Evolutionary conservation across 148 eudicot species (phyloP).

Genomic region (Rhododendron williamsianum): DNA sequence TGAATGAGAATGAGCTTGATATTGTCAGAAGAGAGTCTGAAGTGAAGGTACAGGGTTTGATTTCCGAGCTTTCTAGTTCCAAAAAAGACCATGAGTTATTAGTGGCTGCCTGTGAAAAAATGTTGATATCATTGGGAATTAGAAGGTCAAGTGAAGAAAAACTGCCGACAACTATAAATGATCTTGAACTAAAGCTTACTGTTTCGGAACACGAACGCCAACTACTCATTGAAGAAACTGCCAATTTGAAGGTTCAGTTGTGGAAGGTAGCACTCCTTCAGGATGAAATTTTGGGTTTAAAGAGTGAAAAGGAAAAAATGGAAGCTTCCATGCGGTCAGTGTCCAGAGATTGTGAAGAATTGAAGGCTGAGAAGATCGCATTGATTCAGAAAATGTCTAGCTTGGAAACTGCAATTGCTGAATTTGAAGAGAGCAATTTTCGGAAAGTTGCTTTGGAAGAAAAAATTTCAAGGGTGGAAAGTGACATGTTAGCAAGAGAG

Average conservation of each 20-base stretch:
- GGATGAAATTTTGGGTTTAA: conserved; percentile 49
- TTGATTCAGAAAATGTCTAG: conserved; percentile 41
- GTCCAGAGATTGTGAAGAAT: conserved; percentile 37
- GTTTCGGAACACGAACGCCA: conserved; percentile 57
- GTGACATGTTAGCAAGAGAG: conserved; percentile 50
- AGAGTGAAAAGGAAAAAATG: conserved; percentile 46
- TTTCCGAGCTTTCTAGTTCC: conserved; percentile 38
- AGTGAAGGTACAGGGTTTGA: conserved; percentile 42
- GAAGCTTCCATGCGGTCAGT: conserved; percentile 42
- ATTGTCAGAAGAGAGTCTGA: conserved; percentile 40
- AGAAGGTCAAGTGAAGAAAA: conserved; percentile 52
- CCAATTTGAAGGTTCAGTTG: conserved; percentile 54
- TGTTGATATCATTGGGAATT: conserved; percentile 33
- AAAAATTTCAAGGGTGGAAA: conserved; percentile 55
- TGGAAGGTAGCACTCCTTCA: conserved; percentile 47
- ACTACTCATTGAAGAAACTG: conserved; percentile 54
- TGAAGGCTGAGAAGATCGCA: conserved; percentile 50
- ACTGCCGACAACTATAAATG: conserved; percentile 32
- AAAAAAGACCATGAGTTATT: conserved; percentile 42
- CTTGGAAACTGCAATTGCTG: conserved; percentile 44
- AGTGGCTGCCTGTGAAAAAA: conserved; percentile 49
- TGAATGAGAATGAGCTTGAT: conserved; percentile 38
- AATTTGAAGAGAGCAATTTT: conserved; percentile 57
- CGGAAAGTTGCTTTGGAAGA: conserved; percentile 46
- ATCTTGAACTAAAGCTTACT: conserved; percentile 60